Evolutionary conservation across 2,329 filamentous ascomycete species (phyloP).

Genomic region (Zelopaecilomyces penicillatus): DNA sequence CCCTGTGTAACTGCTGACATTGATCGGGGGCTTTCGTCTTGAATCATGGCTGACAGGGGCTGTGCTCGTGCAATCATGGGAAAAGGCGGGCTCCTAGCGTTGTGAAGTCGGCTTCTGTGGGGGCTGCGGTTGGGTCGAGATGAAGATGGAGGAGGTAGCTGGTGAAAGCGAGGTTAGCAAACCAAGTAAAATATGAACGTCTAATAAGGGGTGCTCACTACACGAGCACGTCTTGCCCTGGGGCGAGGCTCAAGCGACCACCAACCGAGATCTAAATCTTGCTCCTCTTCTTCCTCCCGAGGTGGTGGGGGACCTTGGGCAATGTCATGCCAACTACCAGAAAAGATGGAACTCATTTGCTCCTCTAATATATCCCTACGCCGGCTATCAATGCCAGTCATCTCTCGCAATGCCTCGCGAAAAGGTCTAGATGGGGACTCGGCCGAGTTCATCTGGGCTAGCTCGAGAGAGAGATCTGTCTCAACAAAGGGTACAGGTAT

Average conservation of each 20-base stretch:
- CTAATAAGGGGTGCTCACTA: slow-evolving; percentile 13
- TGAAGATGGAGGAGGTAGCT: neutral
- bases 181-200: neutral
- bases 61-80: neutral
- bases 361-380: slow-evolving; percentile 20
- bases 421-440: neutral
- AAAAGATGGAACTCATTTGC: slow-evolving; percentile 18
- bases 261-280: slow-evolving; percentile 14
- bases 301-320: slow-evolving; percentile 4
- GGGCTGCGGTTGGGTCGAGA: slow-evolving; percentile 2
- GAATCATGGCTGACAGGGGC: neutral
- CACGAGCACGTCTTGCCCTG: slow-evolving; percentile 12
- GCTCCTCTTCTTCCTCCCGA: slow-evolving; percentile 7
- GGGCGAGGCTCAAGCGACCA: slow-evolving; percentile 16
- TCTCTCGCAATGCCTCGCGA: slow-evolving; percentile 15
- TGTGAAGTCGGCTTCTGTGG: neutral
- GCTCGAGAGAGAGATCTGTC: slow-evolving; percentile 7
- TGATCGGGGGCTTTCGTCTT: neutral
- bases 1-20: neutral
- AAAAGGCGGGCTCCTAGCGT: neutral
- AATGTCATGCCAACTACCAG: slow-evolving; percentile 11
- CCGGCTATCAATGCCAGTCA: slow-evolving; percentile 15
- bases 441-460: neutral
- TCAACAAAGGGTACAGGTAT: slow-evolving; percentile 15
- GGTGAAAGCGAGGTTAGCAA: slow-evolving; percentile 7